A percentile compares a stretch with the other conserved stretches of the same genome.
phyloP scores from a whole-genome alignment of 1,284 basidiomycete species.

The Puccinia polysora region DNA sequence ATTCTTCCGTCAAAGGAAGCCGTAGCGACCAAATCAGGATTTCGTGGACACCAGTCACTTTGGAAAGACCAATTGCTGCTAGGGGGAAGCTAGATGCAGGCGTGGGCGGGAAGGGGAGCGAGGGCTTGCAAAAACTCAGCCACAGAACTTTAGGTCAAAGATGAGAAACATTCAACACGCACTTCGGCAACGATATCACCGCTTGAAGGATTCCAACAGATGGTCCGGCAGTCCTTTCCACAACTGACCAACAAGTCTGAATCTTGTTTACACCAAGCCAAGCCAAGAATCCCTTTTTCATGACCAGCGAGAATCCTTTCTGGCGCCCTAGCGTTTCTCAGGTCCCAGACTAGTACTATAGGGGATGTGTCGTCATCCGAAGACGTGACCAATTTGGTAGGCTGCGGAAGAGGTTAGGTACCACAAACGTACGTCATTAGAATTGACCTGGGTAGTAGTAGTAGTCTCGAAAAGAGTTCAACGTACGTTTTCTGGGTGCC shows the following conservation, averaged over 20 bases:
- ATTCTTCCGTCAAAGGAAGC: slow-evolving; percentile 77
- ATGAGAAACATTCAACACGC: not conserved
- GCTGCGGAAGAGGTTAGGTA: slow-evolving; percentile 56
- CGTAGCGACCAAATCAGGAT: slow-evolving; percentile 79
- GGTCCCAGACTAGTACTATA: slow-evolving; percentile 97
- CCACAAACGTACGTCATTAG: no score
- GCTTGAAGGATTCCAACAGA: slow-evolving; percentile 92
- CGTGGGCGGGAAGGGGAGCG: no score
- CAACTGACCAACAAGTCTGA: slow-evolving; percentile 85
- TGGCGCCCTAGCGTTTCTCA: slow-evolving; percentile 91
- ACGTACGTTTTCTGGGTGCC: slow-evolving; percentile 90
- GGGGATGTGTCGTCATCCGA: slow-evolving; percentile 94
- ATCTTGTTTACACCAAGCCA: slow-evolving; percentile 96
- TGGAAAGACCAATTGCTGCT: slow-evolving; percentile 97
- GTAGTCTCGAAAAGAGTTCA: not conserved
- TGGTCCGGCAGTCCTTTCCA: slow-evolving; percentile 91
- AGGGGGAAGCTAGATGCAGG: slow-evolving; percentile 74
- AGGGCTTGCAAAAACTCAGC: no score
- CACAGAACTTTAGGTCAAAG: not conserved
- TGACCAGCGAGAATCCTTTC: slow-evolving; percentile 92
- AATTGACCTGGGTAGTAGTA: slow-evolving; percentile 14
- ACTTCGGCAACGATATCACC: slow-evolving; percentile 85
- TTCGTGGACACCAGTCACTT: slow-evolving; percentile 91
- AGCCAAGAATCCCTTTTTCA: slow-evolving; percentile 86
- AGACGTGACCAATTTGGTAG: slow-evolving; percentile 85